Conservation (phyloP, 768 basidiomycete species). For the Infundibulicybe gibba region DNA sequence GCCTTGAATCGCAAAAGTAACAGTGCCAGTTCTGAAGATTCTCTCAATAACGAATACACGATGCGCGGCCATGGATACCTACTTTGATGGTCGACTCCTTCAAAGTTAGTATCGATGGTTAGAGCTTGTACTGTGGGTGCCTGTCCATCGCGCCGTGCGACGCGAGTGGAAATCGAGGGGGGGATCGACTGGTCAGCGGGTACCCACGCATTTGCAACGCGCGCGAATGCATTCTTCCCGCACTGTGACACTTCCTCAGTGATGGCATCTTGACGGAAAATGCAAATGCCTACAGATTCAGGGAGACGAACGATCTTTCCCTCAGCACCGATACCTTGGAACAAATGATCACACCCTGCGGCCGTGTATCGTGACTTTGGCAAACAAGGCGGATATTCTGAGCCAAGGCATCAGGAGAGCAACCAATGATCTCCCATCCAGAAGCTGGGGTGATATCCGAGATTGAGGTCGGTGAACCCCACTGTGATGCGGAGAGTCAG, state of each 20-base stretch:
- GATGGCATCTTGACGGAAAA: not conserved
- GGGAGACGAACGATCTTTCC: slow-evolving; percentile 53
- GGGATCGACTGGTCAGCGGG: slow-evolving; percentile 43
- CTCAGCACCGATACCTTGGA: slow-evolving; percentile 30
- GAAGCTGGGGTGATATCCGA: slow-evolving; percentile 44
- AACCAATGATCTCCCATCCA: slow-evolving; percentile 50
- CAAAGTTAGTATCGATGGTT: slow-evolving; percentile 35
- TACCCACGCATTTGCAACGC: slow-evolving; percentile 37
- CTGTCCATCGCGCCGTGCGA: slow-evolving; percentile 29
- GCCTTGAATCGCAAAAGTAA: slow-evolving; percentile 11
- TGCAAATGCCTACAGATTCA: slow-evolving; percentile 34
- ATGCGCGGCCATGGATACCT: not conserved
- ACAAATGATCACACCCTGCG: slow-evolving; percentile 35
- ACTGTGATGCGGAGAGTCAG: slow-evolving; percentile 19
- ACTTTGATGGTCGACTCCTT: slow-evolving; percentile 21
- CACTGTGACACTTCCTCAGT: slow-evolving; percentile 21
- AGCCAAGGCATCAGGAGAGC: slow-evolving; percentile 30
- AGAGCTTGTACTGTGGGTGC: slow-evolving; percentile 35
- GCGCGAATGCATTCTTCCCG: slow-evolving; percentile 34
- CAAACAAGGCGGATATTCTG: slow-evolving; percentile 52
- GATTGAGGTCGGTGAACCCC: slow-evolving; percentile 31
- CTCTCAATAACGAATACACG: no score
- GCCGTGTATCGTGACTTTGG: slow-evolving; percentile 19
- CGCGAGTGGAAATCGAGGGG: slow-evolving; percentile 14
- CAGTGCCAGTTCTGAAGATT: not conserved